Evolutionary conservation across 73 alveolate species (phyloP).

Genomic region (Symbiodinium natans): DNA sequence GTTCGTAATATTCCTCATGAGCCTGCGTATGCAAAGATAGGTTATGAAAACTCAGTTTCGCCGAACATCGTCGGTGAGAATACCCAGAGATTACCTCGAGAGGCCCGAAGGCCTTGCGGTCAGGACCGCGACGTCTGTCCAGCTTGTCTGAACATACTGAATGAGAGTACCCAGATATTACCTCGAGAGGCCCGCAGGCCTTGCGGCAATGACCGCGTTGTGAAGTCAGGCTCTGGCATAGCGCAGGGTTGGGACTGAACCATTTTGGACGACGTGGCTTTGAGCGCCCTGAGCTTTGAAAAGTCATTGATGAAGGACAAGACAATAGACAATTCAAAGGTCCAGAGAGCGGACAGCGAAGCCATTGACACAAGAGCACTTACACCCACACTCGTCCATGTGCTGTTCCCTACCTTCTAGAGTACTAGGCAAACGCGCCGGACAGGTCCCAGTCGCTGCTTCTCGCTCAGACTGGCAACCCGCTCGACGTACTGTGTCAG

Average conservation of each 20-base stretch:
- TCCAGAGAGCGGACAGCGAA: no score
- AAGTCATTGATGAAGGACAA: no score
- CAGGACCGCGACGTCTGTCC: not conserved
- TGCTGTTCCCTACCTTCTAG: no score
- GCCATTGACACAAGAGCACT: no score
- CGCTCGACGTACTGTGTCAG: conserved; percentile 67
- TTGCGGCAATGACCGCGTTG: no score
- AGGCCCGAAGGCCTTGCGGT: not conserved
- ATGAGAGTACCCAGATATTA: no score
- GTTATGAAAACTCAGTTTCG: not conserved
- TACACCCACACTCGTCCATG: no score
- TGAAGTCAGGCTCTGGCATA: no score
- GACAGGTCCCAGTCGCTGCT: conserved; percentile 38
- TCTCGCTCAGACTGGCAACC: conserved; percentile 77
- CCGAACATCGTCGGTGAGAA: not conserved
- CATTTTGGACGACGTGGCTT: not conserved
- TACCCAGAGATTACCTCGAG: conserved; percentile 48
- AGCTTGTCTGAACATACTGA: no score
- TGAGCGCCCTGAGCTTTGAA: not conserved
- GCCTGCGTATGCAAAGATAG: not conserved
- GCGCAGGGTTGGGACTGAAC: no score
- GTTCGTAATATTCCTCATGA: not conserved
- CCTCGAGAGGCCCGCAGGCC: no score
- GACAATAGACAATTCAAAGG: no score
- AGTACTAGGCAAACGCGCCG: not conserved